A percentile compares a stretch with the other conserved stretches of the same genome.
phyloP scores from a whole-genome alignment of 208 protist species.

The Porcisia hertigi region DNA sequence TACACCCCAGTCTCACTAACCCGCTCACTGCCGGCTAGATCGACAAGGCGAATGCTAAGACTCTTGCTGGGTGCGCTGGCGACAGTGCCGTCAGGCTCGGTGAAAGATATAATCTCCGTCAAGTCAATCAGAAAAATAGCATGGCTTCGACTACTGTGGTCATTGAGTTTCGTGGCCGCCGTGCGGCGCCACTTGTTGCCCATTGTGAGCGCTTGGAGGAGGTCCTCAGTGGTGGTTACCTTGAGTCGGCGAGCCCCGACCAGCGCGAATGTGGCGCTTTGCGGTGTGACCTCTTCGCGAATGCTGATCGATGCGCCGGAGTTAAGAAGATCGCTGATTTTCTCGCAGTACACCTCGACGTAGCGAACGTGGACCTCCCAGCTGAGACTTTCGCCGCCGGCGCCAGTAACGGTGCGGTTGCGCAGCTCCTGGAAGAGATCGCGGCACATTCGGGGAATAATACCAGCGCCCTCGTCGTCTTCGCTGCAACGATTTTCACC shows the following conservation, averaged over 20 bases:
- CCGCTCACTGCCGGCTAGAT: slow-evolving; percentile 89
- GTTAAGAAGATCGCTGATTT: slow-evolving; percentile 86
- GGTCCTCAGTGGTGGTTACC: slow-evolving; percentile 47
- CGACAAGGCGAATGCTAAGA: slow-evolving; percentile 78
- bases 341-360: slow-evolving; percentile 93
- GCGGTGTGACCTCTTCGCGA: slow-evolving; percentile 66
- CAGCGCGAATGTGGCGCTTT: slow-evolving; percentile 66
- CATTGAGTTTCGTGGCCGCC: slow-evolving; percentile 71
- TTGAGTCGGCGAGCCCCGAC: slow-evolving; percentile 54
- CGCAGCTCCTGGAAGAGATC: slow-evolving; percentile 77
- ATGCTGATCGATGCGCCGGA: slow-evolving; percentile 50
- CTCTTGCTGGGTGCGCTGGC: slow-evolving; percentile 67
- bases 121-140: slow-evolving; percentile 85
- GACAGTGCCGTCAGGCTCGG: slow-evolving; percentile 53
- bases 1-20: slow-evolving; percentile 75
- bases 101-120: slow-evolving; percentile 68
- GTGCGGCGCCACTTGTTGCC: slow-evolving; percentile 80
- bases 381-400: slow-evolving; percentile 50
- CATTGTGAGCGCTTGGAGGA: slow-evolving; percentile 62
- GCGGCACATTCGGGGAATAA: slow-evolving; percentile 84
- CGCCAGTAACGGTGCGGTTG: slow-evolving; percentile 41
- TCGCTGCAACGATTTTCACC: slow-evolving; percentile 39
- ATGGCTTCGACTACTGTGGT: slow-evolving; percentile 88
- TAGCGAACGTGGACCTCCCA: slow-evolving; percentile 87
- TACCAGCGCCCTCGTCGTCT: slow-evolving; percentile 41